Evolutionary conservation across 257 asterid species (phyloP).

Genomic region (Solanum dulcamara): DNA sequence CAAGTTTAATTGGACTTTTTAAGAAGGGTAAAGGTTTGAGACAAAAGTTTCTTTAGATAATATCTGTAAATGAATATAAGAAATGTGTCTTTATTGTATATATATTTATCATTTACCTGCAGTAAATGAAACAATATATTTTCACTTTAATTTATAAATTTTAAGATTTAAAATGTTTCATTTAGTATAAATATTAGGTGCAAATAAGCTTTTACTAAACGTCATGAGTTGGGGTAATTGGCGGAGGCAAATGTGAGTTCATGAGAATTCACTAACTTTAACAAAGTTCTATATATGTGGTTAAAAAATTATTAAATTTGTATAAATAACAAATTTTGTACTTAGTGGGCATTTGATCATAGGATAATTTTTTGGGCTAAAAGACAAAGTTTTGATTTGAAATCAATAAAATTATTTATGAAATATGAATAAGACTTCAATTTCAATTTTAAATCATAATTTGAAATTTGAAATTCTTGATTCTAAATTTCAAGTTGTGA

Average conservation of each 20-base stretch:
- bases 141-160: neutral
- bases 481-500: no score
- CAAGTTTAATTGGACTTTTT: neutral
- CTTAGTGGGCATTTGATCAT: neutral
- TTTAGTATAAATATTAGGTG: no score
- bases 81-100: neutral
- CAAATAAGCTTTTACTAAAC: no score
- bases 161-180: no score
- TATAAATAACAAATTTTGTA: neutral
- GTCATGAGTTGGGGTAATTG: no score
- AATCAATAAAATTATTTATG: no score
- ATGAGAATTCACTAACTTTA: neutral
- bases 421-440: no score
- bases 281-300: neutral
- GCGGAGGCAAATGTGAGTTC: neutral
- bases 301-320: neutral
- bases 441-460: no score
- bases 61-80: neutral
- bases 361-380: neutral
- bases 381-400: no score
- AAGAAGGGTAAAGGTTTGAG: neutral
- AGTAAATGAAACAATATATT: neutral
- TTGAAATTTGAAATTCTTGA: no score
- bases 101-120: neutral
- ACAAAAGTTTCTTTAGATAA: neutral